These are phyloP conservation scores for Psilocybe sp. DNA, from an alignment of 768 basidiomycete species.

Conservation along the genomic window DNA sequence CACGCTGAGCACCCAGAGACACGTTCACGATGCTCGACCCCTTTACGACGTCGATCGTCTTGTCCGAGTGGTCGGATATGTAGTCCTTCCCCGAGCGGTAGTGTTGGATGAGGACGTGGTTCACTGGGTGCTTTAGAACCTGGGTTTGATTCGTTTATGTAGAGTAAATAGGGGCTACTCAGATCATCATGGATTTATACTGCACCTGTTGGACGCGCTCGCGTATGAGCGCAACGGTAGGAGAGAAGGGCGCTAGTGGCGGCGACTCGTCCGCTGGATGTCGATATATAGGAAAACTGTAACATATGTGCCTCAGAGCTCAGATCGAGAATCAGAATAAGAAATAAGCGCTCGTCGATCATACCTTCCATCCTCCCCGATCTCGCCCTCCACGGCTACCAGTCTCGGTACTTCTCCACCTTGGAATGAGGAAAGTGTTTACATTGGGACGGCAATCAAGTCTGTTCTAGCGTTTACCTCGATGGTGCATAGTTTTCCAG, in stretches of 20 bases:
- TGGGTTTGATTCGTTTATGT: constrained; percentile 7
- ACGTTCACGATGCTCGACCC: constrained; percentile 80
- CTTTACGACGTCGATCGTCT: constrained; percentile 77
- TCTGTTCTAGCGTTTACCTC: constrained; percentile 41
- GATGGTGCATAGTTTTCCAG: constrained; percentile 74
- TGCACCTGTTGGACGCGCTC: constrained; percentile 52
- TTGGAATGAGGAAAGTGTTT: constrained; percentile 21
- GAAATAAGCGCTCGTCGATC: background rate
- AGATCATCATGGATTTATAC: background rate
- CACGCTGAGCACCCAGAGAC: constrained; percentile 73
- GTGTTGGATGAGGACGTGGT: constrained; percentile 81
- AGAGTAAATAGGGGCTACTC: background rate
- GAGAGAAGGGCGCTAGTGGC: constrained; percentile 61
- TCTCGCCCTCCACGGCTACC: constrained; percentile 34
- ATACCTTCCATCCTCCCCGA: constrained; percentile 37
- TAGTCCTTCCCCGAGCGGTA: constrained; percentile 79
- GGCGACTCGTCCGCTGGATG: constrained; percentile 82
- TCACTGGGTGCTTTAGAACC: constrained; percentile 59
- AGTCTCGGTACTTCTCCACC: constrained; percentile 57
- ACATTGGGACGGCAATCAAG: background rate
- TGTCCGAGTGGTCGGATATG: constrained; percentile 86
- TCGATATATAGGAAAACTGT: constrained; percentile 74
- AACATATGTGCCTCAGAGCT: background rate
- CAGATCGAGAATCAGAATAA: background rate
- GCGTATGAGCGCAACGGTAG: constrained; percentile 65